Base-by-base conservation (phyloP, 1,284 basidiomycete species). In the Boletus hoseneyae region DNA sequence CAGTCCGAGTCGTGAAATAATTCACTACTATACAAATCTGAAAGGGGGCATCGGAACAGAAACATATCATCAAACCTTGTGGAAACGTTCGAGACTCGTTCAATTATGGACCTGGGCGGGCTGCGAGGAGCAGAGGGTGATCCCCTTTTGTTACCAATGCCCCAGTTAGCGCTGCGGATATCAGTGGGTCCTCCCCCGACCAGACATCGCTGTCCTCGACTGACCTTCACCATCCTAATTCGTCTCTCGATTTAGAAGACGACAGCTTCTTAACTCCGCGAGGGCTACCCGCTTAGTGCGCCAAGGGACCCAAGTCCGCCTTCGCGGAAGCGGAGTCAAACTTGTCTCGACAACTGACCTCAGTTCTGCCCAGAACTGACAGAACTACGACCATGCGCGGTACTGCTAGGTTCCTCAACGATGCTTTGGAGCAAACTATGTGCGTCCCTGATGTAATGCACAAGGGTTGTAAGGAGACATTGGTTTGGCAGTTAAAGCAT, bases 241-340 rank as follows among this genome's bases (percentile, higher is more conserved):
- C 35, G 34, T 34, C 61, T 56, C 64, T 63, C 62, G 48, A 66
- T 68, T 68, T 66, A 59, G 65, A 60, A 55, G 47, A 61, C 38
- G 43, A 40, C 32, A 35, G 19, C 39, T 33, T 29, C 50, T 42
- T 54, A 65, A 65, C 64, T 65, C 64, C 64, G 64, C 64, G 64
- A 64, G 60, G 56, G 35, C 41, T 40, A 34, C 25, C 52, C 56
- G 51, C 58, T 54, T 47, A 50, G 50, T 50, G 50, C 19, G 30
- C 6, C 19, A 45, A 50, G n/a, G 12, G 10, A 38, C 45, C 45
- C 39, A 65, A 65, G 62, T 65, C 53, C 62, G 57, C 58, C 49
- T 48, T 65, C 66, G 64, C 67, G 67, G 65, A 67, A 58, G 54
- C 64, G 58, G 55, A 60, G 55, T 58, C 60, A 42, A 52, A 55